Evolutionary conservation across 768 basidiomycete genomes (phyloP), one percentile per base, ranked within the genome.

Genomic region (Naematelia encephala): DNA sequence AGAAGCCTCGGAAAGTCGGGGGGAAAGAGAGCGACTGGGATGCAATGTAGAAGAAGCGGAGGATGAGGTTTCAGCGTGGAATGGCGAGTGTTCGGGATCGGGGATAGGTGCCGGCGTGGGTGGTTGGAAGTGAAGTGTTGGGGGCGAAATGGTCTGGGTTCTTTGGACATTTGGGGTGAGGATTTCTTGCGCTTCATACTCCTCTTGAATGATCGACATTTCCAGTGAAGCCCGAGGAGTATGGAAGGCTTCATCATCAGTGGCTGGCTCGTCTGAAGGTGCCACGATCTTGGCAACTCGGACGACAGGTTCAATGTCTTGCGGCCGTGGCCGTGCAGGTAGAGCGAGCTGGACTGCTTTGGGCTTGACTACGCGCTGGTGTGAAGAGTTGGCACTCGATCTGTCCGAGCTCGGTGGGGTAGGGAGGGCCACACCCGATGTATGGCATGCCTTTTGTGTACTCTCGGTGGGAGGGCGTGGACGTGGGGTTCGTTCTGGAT

Each of bases 71-170:
- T 55, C 63, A 1, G 61, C 62, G 51, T 70, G 69, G 50, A 73
- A 73, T 4, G 71, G 68, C n/a, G 69, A 57, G 3, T 47, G 23
- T 19, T 53, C 58, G 1, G 66, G 59, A 27, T 73, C 67, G 4
- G 56, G 28, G 16, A 66, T 21, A 22, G 71, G 62, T 13, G 69
- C 69, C 0, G 72, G 72, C 4, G 72, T 73, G 28, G 72, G 69
- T 11, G 72, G 72, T 43, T 68, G 67, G 19, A 73, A 49, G 28
- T 50, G 62, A 51, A 73, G 55, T 2, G 51, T 47, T 8, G 68
- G 68, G 5, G 62, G 61, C 19, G 34, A 46, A 16, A 49, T 30
- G 14, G 3, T 52, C 5, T 23, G 34, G 28, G 34, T 39, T 52
- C 51, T 44, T 19, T 47, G 14, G 39, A 54, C 34, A 16, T 16